Base-by-base conservation (phyloP, 2,329 filamentous ascomycete genomes). In the Sphaerulina populicola region DNA sequence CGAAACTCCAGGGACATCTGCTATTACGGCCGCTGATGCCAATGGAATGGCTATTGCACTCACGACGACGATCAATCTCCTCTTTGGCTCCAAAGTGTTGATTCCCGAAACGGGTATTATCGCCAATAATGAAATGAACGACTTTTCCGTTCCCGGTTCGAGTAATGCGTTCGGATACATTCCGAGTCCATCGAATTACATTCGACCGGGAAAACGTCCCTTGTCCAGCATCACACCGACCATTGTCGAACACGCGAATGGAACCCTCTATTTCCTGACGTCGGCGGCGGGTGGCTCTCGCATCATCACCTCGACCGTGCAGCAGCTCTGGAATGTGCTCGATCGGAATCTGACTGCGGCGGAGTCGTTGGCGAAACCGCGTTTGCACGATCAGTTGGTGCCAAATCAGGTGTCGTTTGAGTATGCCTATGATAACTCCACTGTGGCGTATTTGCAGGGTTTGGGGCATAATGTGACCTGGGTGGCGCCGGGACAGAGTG, bases 41-140 rank as follows among this genome's bases (percentile, higher is more conserved):
- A 75, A 77, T 0, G 90, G 90, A 6, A 74, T 95, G 67, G 82
- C 88, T 2, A 78, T 94, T 33, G 85, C 86, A 1, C 75, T 89
- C 10, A 96, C 90, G 0, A 93, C 88, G 0, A 96, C 91, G 0
- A 74, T 96, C 51, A 96, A 96, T 68, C 75, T 93, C 4, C 75
- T 93, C 2, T 97, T 94, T 61, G 91, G 91, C 41, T 84, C 82
- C 27, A 76, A 81, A 15, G 68, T 94, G 57, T 81, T 94, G 69
- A 85, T 91, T 0, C 87, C 88, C 0, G 78, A 84, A 60, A 90
- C 88, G 0, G 90, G 90, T 14, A 77, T 95, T 52, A 87, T 94
- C 49, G 80, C 94, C 73, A 68, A 75, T 67, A 73, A 75, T 56
- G 72, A 72, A 51, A 71, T 71, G 69, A 62, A 83, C 72, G 88